phyloP scores from a whole-genome alignment of 2,329 filamentous ascomycete genomes.

The Penicillium aurantiogriseum region DNA sequence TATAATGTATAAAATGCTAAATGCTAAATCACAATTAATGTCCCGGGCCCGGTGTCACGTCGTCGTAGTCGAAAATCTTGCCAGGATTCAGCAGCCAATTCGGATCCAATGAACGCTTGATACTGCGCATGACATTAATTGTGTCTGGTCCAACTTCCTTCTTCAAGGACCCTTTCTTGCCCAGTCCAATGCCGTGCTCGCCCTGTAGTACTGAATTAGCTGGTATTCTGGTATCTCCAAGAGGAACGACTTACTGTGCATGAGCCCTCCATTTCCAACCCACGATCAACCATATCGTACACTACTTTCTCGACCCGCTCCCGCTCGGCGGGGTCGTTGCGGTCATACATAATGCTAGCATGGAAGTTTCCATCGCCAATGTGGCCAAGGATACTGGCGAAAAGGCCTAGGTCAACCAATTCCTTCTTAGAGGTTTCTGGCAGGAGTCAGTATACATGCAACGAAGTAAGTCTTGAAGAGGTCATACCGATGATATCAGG shows the following conservation, averaged over 20 bases:
- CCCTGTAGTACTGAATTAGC: slow-evolving; percentile 47
- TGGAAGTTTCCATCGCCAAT: slow-evolving; percentile 96
- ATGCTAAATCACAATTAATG: slow-evolving; percentile 2
- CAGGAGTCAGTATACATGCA: slow-evolving; percentile 13
- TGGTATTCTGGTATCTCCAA: not conserved
- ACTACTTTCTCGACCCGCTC: slow-evolving; percentile 78
- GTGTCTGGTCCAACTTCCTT: slow-evolving; percentile 79
- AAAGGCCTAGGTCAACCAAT: slow-evolving; percentile 79
- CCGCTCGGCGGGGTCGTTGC: slow-evolving; percentile 64
- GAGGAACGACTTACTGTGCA: slow-evolving; percentile 58
- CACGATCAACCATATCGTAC: slow-evolving; percentile 85
- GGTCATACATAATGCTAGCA: slow-evolving; percentile 85
- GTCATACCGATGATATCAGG: slow-evolving; percentile 59
- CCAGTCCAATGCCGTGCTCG: slow-evolving; percentile 81
- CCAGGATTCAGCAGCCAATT: slow-evolving; percentile 88
- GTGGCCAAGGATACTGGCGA: slow-evolving; percentile 84
- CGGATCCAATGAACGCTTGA: slow-evolving; percentile 82
- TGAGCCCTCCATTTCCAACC: slow-evolving; percentile 89
- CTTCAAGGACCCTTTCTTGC: slow-evolving; percentile 76
- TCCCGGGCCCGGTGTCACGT: slow-evolving; percentile 1
- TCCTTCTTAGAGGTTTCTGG: slow-evolving; percentile 82
- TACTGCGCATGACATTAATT: slow-evolving; percentile 76
- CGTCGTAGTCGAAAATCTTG: slow-evolving; percentile 71
- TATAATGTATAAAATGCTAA: not conserved
- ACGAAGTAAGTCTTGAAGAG: not conserved